Base-by-base conservation (phyloP, 768 basidiomycete species). In the Chiua virens region DNA sequence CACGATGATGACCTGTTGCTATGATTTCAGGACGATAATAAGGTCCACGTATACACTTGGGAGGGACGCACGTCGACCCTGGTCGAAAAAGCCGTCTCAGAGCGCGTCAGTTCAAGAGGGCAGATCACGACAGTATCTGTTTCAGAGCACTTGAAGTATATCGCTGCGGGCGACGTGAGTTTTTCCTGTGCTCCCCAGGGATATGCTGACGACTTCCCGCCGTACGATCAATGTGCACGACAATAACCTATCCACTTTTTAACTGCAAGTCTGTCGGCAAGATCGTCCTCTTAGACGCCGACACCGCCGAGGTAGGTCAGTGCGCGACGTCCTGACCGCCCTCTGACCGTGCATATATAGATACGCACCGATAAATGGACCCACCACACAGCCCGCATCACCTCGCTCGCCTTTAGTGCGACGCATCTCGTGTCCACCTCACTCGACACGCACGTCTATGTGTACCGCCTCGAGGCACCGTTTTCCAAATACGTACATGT, bases 361-460 rank as follows among this genome's bases (percentile, higher is more conserved):
- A 58, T 79, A 56, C 73, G 87, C 52, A 87, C 86, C 35, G 77
- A 84, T 4, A 82, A 84, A 49, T 98, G 96, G 96, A 80, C 88
- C 8, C 83, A 86, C 74, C 96, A 98, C 71, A 77, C 85, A 9
- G 90, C 83, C 1, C 85, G 91, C 25, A 80, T 98, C 53, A 80
- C 86, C 58, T 82, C 89, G 10, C 76, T 98, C 10, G 53, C 65
- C 2, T 69, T 69, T 49, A 48, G 45, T 7, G 14, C 50, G 40
- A 76, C 77, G 54, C 84, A 94, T 62, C 80, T 89, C 55, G 94
- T 85, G 11, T 93, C 92, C 5, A 93, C 87, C 11, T 91, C 92
- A 18, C 77, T 96, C n/a, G 96, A 98, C 66, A 95, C 94, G 27
- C 82, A 92, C 57, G 82, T 96, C 5, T 97, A 93, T 62, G 72